These are phyloP conservation scores for Grifola frondosa DNA, from an alignment of 1,284 basidiomycete species.

Conservation along the genomic window DNA sequence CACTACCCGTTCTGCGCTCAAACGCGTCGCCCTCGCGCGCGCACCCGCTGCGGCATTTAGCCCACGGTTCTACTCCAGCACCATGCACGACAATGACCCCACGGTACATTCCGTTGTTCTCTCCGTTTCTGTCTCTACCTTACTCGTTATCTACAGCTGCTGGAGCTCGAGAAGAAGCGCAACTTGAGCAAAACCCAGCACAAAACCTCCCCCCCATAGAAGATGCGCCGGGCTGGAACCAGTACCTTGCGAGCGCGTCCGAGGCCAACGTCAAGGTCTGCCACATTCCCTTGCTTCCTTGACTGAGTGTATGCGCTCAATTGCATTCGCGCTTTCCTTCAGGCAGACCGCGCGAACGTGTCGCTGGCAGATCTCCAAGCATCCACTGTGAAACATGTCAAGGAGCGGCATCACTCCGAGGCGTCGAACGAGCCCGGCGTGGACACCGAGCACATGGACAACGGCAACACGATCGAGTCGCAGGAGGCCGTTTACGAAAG, in stretches of 20 bases:
- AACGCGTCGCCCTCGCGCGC: constrained; percentile 11
- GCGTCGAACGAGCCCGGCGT: constrained; percentile 23
- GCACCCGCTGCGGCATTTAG: constrained; percentile 10
- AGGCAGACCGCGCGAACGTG: constrained; percentile 36
- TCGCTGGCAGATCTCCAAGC: constrained; percentile 34
- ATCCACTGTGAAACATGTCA: constrained; percentile 40
- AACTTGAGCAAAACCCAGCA: constrained; percentile 51
- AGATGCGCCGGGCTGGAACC: constrained; percentile 75
- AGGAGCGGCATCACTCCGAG: constrained; percentile 34
- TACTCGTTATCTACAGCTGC: constrained; percentile 34
- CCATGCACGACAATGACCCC: constrained; percentile 65
- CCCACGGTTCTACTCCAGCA: constrained; percentile 38
- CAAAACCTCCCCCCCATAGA: constrained; percentile 50
- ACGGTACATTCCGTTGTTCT: constrained; percentile 37
- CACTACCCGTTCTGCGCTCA: constrained; percentile 17
- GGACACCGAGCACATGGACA: constrained; percentile 14
- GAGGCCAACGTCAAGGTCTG: constrained; percentile 70
- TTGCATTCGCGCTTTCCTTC: neutral
- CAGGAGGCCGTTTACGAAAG: constrained; percentile 36
- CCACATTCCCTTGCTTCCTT: constrained; percentile 2
- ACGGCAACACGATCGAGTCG: constrained; percentile 11
- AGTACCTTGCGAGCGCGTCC: constrained; percentile 62
- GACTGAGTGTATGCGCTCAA: neutral
- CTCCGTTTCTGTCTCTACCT: neutral
- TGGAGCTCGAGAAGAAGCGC: constrained; percentile 58